Conservation (phyloP, 2,329 filamentous ascomycete species). For the Pseudopithomyces maydicus region DNA sequence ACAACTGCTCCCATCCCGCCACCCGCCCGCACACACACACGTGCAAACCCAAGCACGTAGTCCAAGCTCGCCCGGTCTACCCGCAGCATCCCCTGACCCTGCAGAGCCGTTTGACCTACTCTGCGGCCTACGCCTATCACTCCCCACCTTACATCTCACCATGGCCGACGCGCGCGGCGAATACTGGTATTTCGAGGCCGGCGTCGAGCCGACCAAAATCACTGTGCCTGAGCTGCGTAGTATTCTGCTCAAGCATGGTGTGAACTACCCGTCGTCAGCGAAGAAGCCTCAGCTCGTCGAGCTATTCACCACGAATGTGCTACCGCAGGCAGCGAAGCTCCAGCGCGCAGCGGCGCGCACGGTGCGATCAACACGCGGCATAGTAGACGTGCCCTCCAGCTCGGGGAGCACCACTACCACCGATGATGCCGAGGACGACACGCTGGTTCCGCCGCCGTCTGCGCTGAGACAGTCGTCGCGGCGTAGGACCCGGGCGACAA, state of each 20-base stretch:
- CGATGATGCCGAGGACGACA: slow-evolving; percentile 60
- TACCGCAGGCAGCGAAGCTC: slow-evolving; percentile 78
- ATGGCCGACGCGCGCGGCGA: slow-evolving; percentile 44
- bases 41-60: no score
- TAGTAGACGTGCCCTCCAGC: slow-evolving; percentile 69
- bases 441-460: slow-evolving; percentile 50
- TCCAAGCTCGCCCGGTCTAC: no score
- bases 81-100: no score
- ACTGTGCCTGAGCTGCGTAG: slow-evolving; percentile 88
- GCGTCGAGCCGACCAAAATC: slow-evolving; percentile 81
- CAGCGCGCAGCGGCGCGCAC: slow-evolving; percentile 76
- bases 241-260: slow-evolving; percentile 86
- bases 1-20: not conserved
- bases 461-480: slow-evolving; percentile 33
- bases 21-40: no score
- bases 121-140: not conserved
- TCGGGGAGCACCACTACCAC: slow-evolving; percentile 63
- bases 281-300: slow-evolving; percentile 90
- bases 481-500: slow-evolving; percentile 48
- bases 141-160: not conserved
- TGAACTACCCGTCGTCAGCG: slow-evolving; percentile 83
- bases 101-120: no score
- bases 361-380: slow-evolving; percentile 86
- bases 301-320: slow-evolving; percentile 78
- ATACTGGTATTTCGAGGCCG: slow-evolving; percentile 75